Conservation (phyloP, 805 yeast genomes). For the Spathaspora sp. region DNA sequence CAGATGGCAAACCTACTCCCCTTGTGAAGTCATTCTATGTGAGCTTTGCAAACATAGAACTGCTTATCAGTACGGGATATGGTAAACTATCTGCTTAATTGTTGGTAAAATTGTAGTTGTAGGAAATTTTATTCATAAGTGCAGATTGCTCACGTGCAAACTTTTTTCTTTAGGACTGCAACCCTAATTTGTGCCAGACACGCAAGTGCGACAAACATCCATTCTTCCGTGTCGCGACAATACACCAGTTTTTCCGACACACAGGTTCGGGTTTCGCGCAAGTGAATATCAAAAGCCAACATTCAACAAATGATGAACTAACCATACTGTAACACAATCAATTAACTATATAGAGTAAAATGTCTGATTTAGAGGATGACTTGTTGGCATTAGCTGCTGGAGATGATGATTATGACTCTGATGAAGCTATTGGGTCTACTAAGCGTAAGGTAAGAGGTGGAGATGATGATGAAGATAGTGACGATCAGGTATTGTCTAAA, state of each 20-base stretch:
- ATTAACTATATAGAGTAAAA: constrained; percentile 16
- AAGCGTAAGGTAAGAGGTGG: constrained; percentile 1
- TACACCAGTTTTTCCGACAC: background rate
- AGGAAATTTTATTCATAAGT: background rate
- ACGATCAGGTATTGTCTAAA: constrained; percentile 8
- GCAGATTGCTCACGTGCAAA: background rate
- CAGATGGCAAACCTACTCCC: background rate
- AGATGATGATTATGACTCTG: constrained; percentile 20
- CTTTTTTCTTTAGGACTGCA: background rate
- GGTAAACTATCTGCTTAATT: background rate
- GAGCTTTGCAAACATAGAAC: background rate
- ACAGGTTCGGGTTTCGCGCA: background rate
- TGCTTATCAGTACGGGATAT: background rate
- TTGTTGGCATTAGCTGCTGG: constrained; percentile 89
- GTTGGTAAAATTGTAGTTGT: background rate
- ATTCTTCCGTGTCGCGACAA: constrained; percentile 4
- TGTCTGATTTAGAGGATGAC: constrained; percentile 93
- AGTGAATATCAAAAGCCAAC: background rate
- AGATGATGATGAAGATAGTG: constrained; percentile 24
- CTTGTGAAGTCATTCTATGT: background rate
- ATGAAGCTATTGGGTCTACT: constrained; percentile 17
- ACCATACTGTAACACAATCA: background rate
- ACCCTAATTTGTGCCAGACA: background rate
- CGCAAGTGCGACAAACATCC: background rate
- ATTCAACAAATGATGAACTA: background rate